Conservation (phyloP, 257 asterid species). For the Fraxinus cuspidata region DNA sequence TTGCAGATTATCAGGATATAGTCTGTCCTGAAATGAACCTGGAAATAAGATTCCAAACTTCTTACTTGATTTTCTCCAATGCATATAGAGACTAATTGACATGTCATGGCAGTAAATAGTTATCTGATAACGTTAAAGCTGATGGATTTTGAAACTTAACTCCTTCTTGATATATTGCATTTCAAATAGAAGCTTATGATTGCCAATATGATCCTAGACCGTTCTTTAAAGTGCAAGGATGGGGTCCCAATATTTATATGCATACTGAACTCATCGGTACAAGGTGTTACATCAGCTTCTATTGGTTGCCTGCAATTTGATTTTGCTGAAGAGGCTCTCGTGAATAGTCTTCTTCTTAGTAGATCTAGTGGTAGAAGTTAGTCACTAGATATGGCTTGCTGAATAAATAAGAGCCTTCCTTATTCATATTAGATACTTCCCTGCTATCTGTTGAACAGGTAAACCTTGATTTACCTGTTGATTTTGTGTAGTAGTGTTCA, state of each 20-base stretch:
- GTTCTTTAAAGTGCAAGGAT: not conserved
- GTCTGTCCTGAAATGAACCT: not conserved
- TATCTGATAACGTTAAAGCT: not conserved
- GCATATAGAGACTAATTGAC: not conserved
- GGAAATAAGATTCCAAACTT: not conserved
- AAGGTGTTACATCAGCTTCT: not conserved
- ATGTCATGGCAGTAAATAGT: not conserved
- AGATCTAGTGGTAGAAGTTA: not conserved
- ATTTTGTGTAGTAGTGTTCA: not conserved
- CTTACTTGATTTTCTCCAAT: not conserved
- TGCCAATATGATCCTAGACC: not conserved
- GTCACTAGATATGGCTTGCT: not conserved
- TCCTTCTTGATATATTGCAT: not conserved
- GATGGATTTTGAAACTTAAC: not conserved
- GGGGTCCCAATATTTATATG: not conserved
- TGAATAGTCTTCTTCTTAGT: not conserved
- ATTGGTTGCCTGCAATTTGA: not conserved
- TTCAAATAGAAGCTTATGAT: not conserved
- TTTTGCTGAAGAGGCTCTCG: no score
- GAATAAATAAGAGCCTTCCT: not conserved
- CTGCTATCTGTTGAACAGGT: not conserved
- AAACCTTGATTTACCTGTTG: constrained; percentile 1
- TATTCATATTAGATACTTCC: not conserved
- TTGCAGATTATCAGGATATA: not conserved
- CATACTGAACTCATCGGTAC: not conserved